These are phyloP conservation scores for Neospermospora avenae DNA, from an alignment of 2,329 filamentous ascomycete genomes.

Conservation along the genomic window DNA sequence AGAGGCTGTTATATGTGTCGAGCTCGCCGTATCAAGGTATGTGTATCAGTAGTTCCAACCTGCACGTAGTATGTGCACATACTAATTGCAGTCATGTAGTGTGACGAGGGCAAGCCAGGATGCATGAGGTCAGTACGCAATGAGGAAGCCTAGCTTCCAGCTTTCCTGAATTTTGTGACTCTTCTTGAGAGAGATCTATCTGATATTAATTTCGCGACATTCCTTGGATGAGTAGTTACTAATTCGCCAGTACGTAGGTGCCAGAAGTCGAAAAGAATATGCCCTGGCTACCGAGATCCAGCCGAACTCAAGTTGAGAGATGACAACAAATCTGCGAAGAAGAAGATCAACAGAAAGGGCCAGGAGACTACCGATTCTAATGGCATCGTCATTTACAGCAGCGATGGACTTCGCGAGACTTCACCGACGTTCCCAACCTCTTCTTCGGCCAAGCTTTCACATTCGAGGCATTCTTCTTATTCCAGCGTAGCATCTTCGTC, in stretches of 20 bases:
- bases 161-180: too few relatives aligned
- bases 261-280: constrained; percentile 57
- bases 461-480: constrained; percentile 13
- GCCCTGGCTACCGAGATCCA: constrained; percentile 61
- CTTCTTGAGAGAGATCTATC: too few relatives aligned
- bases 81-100: constrained; percentile 41
- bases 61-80: not conserved
- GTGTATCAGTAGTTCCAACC: not conserved
- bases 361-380: constrained; percentile 38
- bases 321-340: constrained; percentile 63
- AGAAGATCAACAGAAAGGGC: constrained; percentile 53
- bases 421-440: not conserved
- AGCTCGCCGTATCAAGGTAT: constrained; percentile 54
- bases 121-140: constrained; percentile 47
- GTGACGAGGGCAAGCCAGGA: constrained; percentile 62
- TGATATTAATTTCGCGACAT: too few relatives aligned
- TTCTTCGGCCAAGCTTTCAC: not conserved
- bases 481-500: constrained; percentile 7
- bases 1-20: constrained; percentile 70
- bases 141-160: too few relatives aligned
- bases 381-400: constrained; percentile 1
- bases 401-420: not conserved
- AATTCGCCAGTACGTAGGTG: constrained; percentile 37
- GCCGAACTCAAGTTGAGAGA: constrained; percentile 65
- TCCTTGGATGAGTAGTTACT: too few relatives aligned